A percentile compares a stretch with the other conserved stretches of the same genome.
Evolutionary conservation across 805 yeast genomes (phyloP).

Genomic region (Candida insectalens): DNA sequence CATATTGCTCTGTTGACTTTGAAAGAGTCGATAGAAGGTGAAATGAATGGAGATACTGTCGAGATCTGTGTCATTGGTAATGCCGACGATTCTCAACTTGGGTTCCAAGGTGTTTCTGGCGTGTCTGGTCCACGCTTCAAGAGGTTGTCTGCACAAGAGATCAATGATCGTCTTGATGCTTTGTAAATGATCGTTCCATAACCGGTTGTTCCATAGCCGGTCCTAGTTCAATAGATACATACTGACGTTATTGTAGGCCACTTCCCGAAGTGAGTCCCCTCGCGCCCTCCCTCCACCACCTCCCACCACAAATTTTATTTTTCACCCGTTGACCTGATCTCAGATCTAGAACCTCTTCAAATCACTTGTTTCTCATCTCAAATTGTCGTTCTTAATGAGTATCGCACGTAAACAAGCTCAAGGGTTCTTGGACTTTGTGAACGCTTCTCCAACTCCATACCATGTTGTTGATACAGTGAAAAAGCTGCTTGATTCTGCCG

Average conservation of each 20-base stretch:
- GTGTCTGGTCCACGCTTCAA: conserved; percentile 86
- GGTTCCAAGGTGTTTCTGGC: conserved; percentile 71
- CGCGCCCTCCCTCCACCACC: too few species aligned
- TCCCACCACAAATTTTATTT: too few species aligned
- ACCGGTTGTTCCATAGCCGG: not conserved
- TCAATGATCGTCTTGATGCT: conserved; percentile 91
- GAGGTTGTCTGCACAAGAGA: conserved; percentile 79
- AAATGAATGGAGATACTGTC: conserved; percentile 91
- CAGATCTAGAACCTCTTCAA: too few species aligned
- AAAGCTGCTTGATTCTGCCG: conserved; percentile 42
- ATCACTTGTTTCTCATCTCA: too few species aligned
- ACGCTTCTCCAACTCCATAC: conserved; percentile 86
- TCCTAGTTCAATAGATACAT: not conserved
- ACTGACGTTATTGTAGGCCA: not conserved
- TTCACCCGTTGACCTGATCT: too few species aligned
- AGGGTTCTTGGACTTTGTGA: conserved; percentile 70
- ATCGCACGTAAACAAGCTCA: conserved; percentile 29
- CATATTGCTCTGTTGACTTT: conserved; percentile 91
- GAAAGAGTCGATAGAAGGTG: conserved; percentile 97
- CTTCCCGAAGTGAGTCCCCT: not conserved
- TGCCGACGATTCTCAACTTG: conserved; percentile 71
- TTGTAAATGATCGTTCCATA: conserved; percentile 32
- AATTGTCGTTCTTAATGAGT: too few species aligned
- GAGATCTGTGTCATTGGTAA: conserved; percentile 85
- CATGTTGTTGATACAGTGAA: conserved; percentile 75